A percentile compares a stretch with the other conserved stretches of the same genome.
phyloP scores from a whole-genome alignment of 352 stramenopile species.

The Globisporangium camurandrum region DNA sequence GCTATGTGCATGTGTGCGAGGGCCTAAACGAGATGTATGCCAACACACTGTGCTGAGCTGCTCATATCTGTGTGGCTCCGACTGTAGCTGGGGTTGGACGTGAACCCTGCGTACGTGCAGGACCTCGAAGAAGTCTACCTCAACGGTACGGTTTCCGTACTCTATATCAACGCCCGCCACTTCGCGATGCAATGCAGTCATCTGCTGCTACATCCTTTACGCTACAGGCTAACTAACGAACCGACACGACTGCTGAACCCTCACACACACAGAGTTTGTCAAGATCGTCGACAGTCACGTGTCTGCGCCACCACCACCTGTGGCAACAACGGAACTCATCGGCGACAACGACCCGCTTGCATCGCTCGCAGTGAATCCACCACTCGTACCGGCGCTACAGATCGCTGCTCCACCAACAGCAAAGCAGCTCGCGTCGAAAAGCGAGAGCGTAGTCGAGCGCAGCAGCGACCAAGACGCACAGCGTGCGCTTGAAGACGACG shows the following conservation, averaged over 20 bases:
- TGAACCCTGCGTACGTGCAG: constrained; percentile 37
- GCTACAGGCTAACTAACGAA: too few species aligned
- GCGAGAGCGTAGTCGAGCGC: neutral
- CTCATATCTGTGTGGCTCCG: too few species aligned
- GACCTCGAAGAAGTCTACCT: constrained; percentile 63
- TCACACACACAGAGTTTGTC: constrained; percentile 36
- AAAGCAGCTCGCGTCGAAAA: neutral
- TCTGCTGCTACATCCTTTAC: too few species aligned
- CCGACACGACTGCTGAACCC: neutral
- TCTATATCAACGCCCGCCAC: neutral
- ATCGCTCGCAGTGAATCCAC: neutral
- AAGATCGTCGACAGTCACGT: constrained; percentile 67
- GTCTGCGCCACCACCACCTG: constrained; percentile 4
- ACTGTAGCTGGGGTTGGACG: constrained; percentile 39
- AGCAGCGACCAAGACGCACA: neutral
- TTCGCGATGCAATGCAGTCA: neutral
- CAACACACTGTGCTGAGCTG: too few species aligned
- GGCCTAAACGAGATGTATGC: too few species aligned
- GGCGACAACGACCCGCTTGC: neutral
- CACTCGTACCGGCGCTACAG: neutral
- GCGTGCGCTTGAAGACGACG: constrained; percentile 12
- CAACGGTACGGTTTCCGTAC: constrained; percentile 19
- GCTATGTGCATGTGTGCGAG: neutral
- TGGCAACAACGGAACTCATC: neutral
- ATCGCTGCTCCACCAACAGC: neutral